A percentile compares a stretch with the other conserved stretches of the same genome.
phyloP scores from a whole-genome alignment of 2,329 filamentous ascomycete species.

The Aureobasidium namibiae region DNA sequence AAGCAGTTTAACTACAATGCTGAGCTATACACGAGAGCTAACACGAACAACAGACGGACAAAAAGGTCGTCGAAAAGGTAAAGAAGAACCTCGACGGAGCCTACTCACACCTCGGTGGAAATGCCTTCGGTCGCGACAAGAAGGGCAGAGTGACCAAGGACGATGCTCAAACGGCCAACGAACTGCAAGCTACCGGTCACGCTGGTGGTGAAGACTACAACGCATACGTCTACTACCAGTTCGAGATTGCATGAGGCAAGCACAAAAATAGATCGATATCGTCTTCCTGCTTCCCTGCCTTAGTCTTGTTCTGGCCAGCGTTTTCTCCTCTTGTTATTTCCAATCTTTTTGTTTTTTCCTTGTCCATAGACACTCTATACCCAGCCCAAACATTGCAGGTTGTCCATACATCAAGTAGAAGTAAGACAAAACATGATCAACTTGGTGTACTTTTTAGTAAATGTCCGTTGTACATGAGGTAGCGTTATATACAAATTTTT shows the following conservation, averaged over 20 bases:
- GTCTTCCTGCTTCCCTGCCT: neutral
- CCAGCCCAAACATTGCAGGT: conserved; percentile 10
- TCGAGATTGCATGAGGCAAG: conserved; percentile 64
- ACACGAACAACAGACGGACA: conserved; percentile 54
- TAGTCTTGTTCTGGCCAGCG: neutral
- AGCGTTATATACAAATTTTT: neutral
- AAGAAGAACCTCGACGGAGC: conserved; percentile 60
- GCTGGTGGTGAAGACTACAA: conserved; percentile 70
- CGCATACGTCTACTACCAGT: conserved; percentile 94
- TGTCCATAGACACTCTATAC: conserved; percentile 16
- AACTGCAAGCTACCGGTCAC: conserved; percentile 69
- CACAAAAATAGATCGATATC: neutral
- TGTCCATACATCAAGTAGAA: neutral
- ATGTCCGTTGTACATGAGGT: neutral
- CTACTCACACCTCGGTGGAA: conserved; percentile 89
- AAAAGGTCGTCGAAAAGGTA: conserved; percentile 73
- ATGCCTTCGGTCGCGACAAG: conserved; percentile 89
- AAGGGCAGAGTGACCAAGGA: conserved; percentile 87
- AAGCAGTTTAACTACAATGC: conserved; percentile 25
- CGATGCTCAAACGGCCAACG: conserved; percentile 67
- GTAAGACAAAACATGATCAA: neutral
- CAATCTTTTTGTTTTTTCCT: neutral
- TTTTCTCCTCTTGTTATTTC: neutral
- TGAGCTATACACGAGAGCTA: neutral
- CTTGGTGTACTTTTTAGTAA: neutral